These are phyloP conservation scores for Penicillium sp. DNA, from an alignment of 2,329 filamentous ascomycete species.

Conservation along the genomic window DNA sequence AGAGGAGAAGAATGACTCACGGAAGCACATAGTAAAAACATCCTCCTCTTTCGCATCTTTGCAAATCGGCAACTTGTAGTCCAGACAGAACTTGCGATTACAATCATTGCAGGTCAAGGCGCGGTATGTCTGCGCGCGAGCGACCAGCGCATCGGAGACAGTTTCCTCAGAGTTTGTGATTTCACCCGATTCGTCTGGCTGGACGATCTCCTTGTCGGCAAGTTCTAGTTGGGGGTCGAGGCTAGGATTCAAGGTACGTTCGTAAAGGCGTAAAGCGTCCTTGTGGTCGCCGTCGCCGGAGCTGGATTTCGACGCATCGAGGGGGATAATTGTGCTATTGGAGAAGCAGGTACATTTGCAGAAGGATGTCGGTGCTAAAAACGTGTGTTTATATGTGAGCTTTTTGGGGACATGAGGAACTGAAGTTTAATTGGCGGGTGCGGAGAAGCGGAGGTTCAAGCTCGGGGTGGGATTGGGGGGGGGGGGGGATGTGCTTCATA, in stretches of 20 bases:
- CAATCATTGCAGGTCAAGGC: constrained; percentile 58
- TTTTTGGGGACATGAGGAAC: background rate
- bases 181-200: background rate
- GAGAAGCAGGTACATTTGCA: constrained; percentile 67
- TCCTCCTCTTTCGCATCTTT: constrained; percentile 58
- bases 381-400: background rate
- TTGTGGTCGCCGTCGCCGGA: constrained; percentile 14
- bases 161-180: background rate
- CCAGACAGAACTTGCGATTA: constrained; percentile 61
- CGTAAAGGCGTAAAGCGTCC: constrained; percentile 18
- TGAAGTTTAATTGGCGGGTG: background rate
- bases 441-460: background rate
- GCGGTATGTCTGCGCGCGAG: constrained; percentile 32
- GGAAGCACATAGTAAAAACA: constrained; percentile 61
- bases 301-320: constrained; percentile 41
- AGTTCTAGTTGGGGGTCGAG: constrained; percentile 7
- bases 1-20: constrained; percentile 29
- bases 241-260: constrained; percentile 15
- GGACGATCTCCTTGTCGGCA: background rate
- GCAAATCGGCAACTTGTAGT: constrained; percentile 57
- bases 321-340: constrained; percentile 62
- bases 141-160: constrained; percentile 1
- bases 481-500: background rate
- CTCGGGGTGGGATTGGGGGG: background rate
- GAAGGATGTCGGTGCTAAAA: constrained; percentile 51